Base-by-base conservation (phyloP, 768 basidiomycete genomes). In the Exidia glandulosa region DNA sequence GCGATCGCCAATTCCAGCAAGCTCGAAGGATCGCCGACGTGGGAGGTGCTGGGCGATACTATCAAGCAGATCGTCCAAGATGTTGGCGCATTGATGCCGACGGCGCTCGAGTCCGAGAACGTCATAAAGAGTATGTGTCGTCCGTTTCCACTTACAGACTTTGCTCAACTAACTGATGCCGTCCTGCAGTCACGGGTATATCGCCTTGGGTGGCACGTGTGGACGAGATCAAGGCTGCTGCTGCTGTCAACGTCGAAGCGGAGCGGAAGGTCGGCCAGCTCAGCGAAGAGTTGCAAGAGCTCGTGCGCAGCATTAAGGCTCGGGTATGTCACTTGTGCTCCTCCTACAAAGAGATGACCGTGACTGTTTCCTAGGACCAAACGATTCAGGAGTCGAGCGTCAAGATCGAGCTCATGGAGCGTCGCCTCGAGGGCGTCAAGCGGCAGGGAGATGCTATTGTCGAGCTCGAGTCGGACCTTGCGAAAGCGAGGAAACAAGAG, bases 401-500 rank as follows among this genome's bases (percentile, higher is more conserved):
- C 59, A 97, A 94, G 77, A 92, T 97, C 60, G 92, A 97, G 70
- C 79, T 94, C 13, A 89, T 98, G 83, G 94, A 96, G 69, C 84
- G 94, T 52, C 82, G 92, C 32, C 85, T 93, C 79, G 94, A 98
- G 69, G 81, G 84, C 2, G 86, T 85, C 62, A 94, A 91, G 79
- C 91, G 88, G 70, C 90, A 95, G 73, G 85, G 87, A 3, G 95
- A 97, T 60, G 75, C 80, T 7, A 88, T 97, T 57, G 71, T 76
- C 14, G 88, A 91, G 62, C 81, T 97, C 25, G 93, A 97, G 74
- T 73, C 69, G 32, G 87, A 94, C 66, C 76, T 97, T 1, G 73
- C 78, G 32, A 93, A 93, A 69, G 83, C 85, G 3, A 83, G 84
- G 72, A 90, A 93, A 71, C 90, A 94, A 68, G 93, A 95, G 71